A percentile compares a stretch with the other conserved stretches of the same genome.
Evolutionary conservation across 2,329 filamentous ascomycete genomes (phyloP).

Genomic region (Trichoderma aggressivum): DNA sequence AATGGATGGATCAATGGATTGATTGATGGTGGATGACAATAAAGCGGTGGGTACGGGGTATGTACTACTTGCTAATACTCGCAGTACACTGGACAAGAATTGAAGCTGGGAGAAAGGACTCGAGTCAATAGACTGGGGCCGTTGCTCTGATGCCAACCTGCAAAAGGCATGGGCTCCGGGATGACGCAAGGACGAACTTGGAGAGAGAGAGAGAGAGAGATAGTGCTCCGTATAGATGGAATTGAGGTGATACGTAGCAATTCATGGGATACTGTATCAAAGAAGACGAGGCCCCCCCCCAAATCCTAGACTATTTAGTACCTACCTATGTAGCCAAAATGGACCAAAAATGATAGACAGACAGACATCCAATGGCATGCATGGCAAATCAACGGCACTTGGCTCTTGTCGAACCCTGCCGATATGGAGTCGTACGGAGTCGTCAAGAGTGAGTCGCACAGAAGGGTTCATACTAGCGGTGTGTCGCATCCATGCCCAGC

Average conservation of each 20-base stretch:
- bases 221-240: not conserved
- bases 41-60: not conserved
- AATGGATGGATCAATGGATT: not conserved
- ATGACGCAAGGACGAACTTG: constrained; percentile 9
- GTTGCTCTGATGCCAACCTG: not conserved
- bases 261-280: not conserved
- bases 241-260: too few species aligned
- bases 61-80: not conserved
- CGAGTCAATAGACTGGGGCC: constrained; percentile 12
- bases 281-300: not conserved
- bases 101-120: not conserved
- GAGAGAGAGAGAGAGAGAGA: not conserved
- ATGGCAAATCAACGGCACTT: not conserved
- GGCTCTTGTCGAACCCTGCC: not conserved
- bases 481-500: constrained; percentile 10
- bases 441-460: not conserved
- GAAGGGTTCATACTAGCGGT: constrained; percentile 5
- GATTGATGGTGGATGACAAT: not conserved
- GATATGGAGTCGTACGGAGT: not conserved
- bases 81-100: not conserved
- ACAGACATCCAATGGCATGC: not conserved
- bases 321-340: not conserved
- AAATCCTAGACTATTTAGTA: not conserved
- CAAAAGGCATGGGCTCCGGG: not conserved
- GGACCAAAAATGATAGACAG: not conserved